A percentile compares a stretch with the other conserved stretches of the same genome.
phyloP scores from a whole-genome alignment of 176 grass and related monocot species.

The Rhynchospora tenuis region DNA sequence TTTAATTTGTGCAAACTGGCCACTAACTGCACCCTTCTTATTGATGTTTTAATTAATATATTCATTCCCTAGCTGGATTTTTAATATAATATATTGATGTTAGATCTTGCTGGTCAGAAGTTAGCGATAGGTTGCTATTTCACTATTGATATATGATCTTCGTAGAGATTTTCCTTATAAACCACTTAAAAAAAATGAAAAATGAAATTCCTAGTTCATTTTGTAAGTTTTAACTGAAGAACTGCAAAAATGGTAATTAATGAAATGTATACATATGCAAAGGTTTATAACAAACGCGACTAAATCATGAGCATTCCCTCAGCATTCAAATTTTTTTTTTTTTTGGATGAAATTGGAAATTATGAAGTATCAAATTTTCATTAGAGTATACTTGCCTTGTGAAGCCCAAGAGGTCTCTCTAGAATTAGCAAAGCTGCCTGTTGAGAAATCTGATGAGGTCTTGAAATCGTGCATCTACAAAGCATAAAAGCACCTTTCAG shows the following conservation, averaged over 20 bases:
- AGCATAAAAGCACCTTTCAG: background rate
- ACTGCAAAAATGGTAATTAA: background rate
- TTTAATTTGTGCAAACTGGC: background rate
- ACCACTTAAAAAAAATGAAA: too few relatives aligned
- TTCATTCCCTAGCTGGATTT: background rate
- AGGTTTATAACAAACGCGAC: background rate
- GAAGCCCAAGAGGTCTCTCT: constrained; percentile 59
- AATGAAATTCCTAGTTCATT: background rate
- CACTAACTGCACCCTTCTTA: background rate
- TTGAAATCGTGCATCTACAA: constrained; percentile 80
- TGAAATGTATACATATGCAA: background rate
- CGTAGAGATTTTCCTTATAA: background rate
- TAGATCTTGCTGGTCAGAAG: constrained; percentile 9
- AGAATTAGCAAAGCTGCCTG: constrained; percentile 47
- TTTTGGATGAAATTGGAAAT: background rate
- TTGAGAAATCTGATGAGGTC: constrained; percentile 39
- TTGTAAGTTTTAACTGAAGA: background rate
- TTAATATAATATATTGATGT: background rate
- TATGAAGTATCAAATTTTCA: background rate
- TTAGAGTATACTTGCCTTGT: constrained; percentile 38
- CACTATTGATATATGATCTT: background rate
- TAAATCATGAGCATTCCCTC: too few relatives aligned
- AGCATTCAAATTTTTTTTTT: too few relatives aligned
- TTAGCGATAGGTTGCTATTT: background rate
- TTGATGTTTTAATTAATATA: background rate